Conservation (phyloP, 176 grass and related monocot species). For the Lolium rigidum region DNA sequence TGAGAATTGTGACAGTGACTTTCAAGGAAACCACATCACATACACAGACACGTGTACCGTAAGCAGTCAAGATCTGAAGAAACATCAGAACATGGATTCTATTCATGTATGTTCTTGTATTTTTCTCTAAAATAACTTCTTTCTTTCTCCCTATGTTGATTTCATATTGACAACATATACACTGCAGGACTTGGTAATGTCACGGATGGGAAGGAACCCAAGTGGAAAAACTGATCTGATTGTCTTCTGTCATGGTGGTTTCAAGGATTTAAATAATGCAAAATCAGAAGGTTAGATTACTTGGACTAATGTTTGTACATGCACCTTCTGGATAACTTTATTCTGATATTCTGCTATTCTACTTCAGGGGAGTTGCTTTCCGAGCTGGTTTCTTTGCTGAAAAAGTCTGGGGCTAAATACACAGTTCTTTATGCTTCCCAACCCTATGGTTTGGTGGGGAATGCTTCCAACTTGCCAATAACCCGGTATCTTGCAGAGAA, state of each 20-base stretch:
- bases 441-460: constrained; percentile 55
- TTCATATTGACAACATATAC: constrained; percentile 9
- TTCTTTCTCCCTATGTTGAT: background rate
- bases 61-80: constrained; percentile 50
- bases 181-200: constrained; percentile 61
- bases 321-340: background rate
- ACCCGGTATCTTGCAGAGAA: constrained; percentile 79
- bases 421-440: constrained; percentile 85
- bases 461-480: constrained; percentile 42
- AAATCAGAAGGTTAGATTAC: constrained; percentile 77
- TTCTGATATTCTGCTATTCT: constrained; percentile 10
- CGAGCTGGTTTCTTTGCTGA: constrained; percentile 54
- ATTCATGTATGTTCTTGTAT: constrained; percentile 35
- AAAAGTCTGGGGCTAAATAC: constrained; percentile 65
- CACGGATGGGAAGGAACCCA: constrained; percentile 44
- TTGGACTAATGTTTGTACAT: constrained; percentile 12
- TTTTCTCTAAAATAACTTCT: background rate
- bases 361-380: constrained; percentile 81
- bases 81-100: constrained; percentile 66
- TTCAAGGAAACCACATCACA: constrained; percentile 54
- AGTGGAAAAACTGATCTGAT: constrained; percentile 62
- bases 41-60: constrained; percentile 58
- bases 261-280: constrained; percentile 44
- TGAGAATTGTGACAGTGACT: constrained; percentile 70
- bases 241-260: constrained; percentile 66